These are phyloP conservation scores for Adansonia madagascariensis DNA, from an alignment of 441 rosid species.

Conservation along the genomic window DNA sequence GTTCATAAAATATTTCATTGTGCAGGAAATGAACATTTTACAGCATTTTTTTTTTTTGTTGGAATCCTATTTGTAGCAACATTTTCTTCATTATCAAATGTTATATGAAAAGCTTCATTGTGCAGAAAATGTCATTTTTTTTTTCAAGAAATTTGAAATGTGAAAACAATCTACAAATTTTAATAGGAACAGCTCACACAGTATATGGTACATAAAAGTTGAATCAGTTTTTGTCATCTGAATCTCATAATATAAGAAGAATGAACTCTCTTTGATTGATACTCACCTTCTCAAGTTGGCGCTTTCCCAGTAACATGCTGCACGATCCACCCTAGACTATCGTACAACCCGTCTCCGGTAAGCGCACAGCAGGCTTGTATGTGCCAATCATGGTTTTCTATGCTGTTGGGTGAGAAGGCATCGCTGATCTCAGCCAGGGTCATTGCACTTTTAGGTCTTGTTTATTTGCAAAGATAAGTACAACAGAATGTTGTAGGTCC, in stretches of 20 bases:
- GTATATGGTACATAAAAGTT: constrained; percentile 32
- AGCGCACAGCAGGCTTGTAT: constrained; percentile 91
- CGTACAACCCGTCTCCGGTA: constrained; percentile 81
- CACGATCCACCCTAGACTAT: constrained; percentile 91
- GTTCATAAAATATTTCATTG: constrained; percentile 26
- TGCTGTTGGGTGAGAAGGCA: constrained; percentile 83
- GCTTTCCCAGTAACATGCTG: constrained; percentile 83
- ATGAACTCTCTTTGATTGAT: constrained; percentile 4
- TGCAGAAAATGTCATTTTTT: constrained; percentile 34
- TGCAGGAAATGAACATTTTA: constrained; percentile 29
- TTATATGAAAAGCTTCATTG: constrained; percentile 41
- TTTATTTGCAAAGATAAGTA: constrained; percentile 89
- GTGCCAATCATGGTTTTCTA: constrained; percentile 96
- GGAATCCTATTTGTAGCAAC: constrained; percentile 22
- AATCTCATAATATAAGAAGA: constrained; percentile 1
- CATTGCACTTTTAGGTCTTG: constrained; percentile 96
- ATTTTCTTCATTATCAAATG: constrained; percentile 24
- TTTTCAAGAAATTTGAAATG: constrained; percentile 17
- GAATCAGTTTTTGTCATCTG: constrained; percentile 8
- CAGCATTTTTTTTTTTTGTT: constrained; percentile 19
- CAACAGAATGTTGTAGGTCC: constrained; percentile 66
- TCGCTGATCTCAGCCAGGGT: constrained; percentile 87
- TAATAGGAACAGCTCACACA: constrained; percentile 8
- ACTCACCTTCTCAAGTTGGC: constrained; percentile 42
- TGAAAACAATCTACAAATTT: constrained; percentile 33